These are phyloP conservation scores for Lenwebbia sp. DNA, from an alignment of 345 rosid species.

Conservation along the genomic window DNA sequence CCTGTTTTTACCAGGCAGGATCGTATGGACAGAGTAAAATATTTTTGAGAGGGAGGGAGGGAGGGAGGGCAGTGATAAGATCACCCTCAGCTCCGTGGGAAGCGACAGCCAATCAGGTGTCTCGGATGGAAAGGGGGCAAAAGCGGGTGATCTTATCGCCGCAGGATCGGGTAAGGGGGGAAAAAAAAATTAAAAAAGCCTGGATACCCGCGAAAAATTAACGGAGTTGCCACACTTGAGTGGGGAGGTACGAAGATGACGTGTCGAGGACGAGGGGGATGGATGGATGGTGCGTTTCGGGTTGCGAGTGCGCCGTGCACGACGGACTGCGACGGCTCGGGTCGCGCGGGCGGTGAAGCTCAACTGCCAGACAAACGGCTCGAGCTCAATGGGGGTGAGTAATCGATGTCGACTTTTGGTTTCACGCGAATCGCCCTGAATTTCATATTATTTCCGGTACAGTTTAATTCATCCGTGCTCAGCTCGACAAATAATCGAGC, in stretches of 20 bases:
- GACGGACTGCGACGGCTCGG: neutral
- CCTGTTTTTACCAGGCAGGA: constrained; percentile 29
- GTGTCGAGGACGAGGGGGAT: neutral
- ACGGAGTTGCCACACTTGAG: neutral
- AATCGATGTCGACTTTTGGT: neutral
- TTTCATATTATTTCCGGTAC: no score
- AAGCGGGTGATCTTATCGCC: neutral
- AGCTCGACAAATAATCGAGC: no score
- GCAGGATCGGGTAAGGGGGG: neutral
- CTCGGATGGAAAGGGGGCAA: neutral
- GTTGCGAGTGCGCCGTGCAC: neutral
- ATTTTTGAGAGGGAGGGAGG: neutral
- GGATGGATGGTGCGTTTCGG: neutral
- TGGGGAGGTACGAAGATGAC: neutral
- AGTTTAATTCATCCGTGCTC: no score
- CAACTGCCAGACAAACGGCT: no score
- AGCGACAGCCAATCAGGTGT: neutral
- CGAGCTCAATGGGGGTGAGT: neutral
- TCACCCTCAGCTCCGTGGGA: neutral
- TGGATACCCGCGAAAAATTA: neutral
- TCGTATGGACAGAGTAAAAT: constrained; percentile 4
- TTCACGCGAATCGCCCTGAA: neutral
- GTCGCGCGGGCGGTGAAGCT: no score
- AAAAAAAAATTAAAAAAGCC: neutral
- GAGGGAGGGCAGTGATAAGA: neutral